Evolutionary conservation across 2,329 filamentous ascomycete genomes (phyloP), one percentile per base, ranked within the genome.

Genomic region (Paraphoma sp.): DNA sequence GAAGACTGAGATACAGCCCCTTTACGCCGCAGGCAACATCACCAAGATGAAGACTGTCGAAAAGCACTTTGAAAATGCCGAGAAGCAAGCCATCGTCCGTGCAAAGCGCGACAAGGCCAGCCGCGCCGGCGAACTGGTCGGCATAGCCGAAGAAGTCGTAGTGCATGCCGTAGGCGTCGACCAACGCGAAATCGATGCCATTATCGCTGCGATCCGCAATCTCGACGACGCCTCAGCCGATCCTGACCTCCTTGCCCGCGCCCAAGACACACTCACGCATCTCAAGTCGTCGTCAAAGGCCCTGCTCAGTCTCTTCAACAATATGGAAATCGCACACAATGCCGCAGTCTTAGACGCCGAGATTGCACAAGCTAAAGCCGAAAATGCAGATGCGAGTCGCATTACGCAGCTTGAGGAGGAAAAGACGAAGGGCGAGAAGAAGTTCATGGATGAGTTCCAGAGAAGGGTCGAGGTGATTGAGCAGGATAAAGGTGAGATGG

Each of bases 281-380:
- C 68, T 85, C 45, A 77, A 38, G 63, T 72, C 54, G 63, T 74
- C 33, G 56, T 81, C 57, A 63, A 82, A 57, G 72, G 76, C 60
- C 67, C 75, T 60, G 63, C 82, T 67, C 64, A 72, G 29, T 56
- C 70, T 62, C 18, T 84, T 84, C 46, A 80, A 81, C 43, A 68
- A 74, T 14, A 78, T 82, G 3, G 84, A 86, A 58, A 76, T 80
- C 47, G 68, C 76, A 6, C 76, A 85, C 53, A 85, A 84, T 56
- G 76, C 81, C 23, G 79, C 82, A 1, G 82, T 84, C 54, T 82
- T 84, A 50, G 79, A 81, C 45, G 79, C 84, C 17, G 82, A 82
- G n/a, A 81, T 85, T 48, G 81, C 82, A 36, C 80, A 83, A 63
- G 84, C 82, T 2, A 78, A 74, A 49, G 78, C 79, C 36, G 76